Conservation (phyloP, 352 stramenopile species). For the Globisporangium paroecandrum region DNA sequence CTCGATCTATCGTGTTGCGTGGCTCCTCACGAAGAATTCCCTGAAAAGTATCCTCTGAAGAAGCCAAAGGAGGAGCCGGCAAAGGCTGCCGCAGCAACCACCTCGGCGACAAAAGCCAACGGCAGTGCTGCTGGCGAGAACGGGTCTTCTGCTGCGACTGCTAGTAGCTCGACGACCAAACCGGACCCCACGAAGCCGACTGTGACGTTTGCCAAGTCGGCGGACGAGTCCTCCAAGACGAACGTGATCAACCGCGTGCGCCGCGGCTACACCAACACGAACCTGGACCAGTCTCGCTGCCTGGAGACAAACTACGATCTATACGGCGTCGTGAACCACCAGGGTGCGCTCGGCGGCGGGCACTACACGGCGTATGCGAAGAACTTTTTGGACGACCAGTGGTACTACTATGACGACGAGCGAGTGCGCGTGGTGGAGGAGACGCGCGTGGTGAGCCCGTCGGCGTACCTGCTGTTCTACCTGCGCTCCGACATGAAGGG, state of each 20-base stretch:
- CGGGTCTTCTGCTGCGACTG: slow-evolving; percentile 1
- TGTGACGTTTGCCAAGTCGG: slow-evolving; percentile 17
- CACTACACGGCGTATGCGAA: slow-evolving; percentile 89
- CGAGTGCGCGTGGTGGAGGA: slow-evolving; percentile 84
- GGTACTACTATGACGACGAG: slow-evolving; percentile 90
- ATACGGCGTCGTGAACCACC: slow-evolving; percentile 88
- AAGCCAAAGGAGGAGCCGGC: slow-evolving; percentile 24
- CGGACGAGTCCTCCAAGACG: slow-evolving; percentile 2
- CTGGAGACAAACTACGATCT: slow-evolving; percentile 87
- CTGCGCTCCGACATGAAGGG: slow-evolving; percentile 86
- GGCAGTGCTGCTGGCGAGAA: background rate
- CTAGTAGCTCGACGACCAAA: slow-evolving; percentile 6
- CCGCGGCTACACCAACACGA: slow-evolving; percentile 87
- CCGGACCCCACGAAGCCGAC: slow-evolving; percentile 9
- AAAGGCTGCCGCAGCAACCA: background rate
- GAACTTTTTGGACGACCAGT: slow-evolving; percentile 87
- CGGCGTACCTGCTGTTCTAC: slow-evolving; percentile 92
- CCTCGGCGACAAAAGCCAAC: background rate
- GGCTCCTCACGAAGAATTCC: slow-evolving; percentile 74
- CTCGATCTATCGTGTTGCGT: slow-evolving; percentile 93
- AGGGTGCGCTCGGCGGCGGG: slow-evolving; percentile 79
- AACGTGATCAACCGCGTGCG: slow-evolving; percentile 62
- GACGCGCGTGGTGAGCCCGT: slow-evolving; percentile 77
- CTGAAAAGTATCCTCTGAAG: slow-evolving; percentile 79
- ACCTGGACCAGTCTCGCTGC: slow-evolving; percentile 83